Conservation (phyloP, 805 yeast genomes). For the Starmerella floris region DNA sequence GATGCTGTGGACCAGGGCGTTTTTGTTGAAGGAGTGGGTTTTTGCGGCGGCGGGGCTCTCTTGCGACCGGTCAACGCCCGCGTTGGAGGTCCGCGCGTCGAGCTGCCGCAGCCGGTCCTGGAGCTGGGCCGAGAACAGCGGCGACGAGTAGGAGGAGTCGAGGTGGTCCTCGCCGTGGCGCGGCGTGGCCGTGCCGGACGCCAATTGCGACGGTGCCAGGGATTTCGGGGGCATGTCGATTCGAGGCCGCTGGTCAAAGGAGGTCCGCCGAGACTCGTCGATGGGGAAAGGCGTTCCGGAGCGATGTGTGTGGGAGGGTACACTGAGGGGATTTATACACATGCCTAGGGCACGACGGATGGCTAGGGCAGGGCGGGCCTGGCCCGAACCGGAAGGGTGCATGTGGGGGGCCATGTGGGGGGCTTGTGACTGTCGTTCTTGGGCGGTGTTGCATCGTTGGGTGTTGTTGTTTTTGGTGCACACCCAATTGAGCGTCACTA, state of each 20-base stretch:
- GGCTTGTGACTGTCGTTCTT: too few relatives aligned
- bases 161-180: conserved; percentile 1
- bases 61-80: neutral
- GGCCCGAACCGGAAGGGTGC: too few relatives aligned
- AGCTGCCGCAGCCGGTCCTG: conserved; percentile 19
- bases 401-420: too few relatives aligned
- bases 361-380: too few relatives aligned
- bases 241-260: neutral
- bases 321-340: too few relatives aligned
- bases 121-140: conserved; percentile 18
- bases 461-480: too few relatives aligned
- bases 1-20: conserved; percentile 18
- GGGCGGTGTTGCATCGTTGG: too few relatives aligned
- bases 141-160: conserved; percentile 15
- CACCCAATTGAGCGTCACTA: too few relatives aligned
- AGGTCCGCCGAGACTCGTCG: too few relatives aligned
- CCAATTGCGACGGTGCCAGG: conserved; percentile 10
- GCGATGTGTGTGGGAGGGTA: too few relatives aligned
- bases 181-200: conserved; percentile 15
- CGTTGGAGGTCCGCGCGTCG: conserved; percentile 3
- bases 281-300: too few relatives aligned
- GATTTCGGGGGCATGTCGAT: conserved; percentile 8
- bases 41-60: neutral
- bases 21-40: neutral
- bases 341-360: too few relatives aligned